Base-by-base conservation (phyloP, 345 rosid species). In the Arabidopsis arenosa region DNA sequence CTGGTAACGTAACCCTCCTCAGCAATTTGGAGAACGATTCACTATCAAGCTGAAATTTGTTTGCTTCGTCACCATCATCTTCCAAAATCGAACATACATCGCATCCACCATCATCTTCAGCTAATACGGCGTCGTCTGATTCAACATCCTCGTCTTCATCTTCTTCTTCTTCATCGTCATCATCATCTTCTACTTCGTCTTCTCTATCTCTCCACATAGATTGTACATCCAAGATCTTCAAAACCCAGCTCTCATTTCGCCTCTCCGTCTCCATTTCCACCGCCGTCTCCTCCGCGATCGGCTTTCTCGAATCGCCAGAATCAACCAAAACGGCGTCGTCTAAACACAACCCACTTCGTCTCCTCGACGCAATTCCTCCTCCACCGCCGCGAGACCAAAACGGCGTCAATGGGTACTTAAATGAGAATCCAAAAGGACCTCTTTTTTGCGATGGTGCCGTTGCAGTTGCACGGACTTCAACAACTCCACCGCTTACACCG, bases 151-250 rank as follows among this genome's bases (percentile, higher is more conserved):
- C 21, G 1, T 60, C 78, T 15, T 70, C 76, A 14, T 60, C 61
- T 63, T 26, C 54, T n/a, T 39, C 83, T 6, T 17, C 79, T 5
- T 33, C 57, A 4, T 54, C 68, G 0, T 26, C 28, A 4, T 7
- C n/a, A 1, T 66, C 69, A 18, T 73, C 81, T 37, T 30, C 28
- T 18, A 9, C 37, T 17, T 49, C 63, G 12, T 49, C 59, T 1
- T 70, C 85, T 9, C 68, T 80, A 14, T 78, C 85, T 65, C 80
- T 85, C 90, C 91, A 82, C 57, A 86, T 59, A 3, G 93, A 86
- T 64, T 83, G 79, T 4, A 90, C 91, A 52, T 86, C 91, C 80
- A 95, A 76, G 82, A 92, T 88, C 92, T 90, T 95, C 83, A 86
- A 63, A 39, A 90, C 88, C 99, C 97, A 95, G 63, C 83, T 95